phyloP scores from a whole-genome alignment of 164 flowering plant species.

The Chimonanthus praecox region DNA sequence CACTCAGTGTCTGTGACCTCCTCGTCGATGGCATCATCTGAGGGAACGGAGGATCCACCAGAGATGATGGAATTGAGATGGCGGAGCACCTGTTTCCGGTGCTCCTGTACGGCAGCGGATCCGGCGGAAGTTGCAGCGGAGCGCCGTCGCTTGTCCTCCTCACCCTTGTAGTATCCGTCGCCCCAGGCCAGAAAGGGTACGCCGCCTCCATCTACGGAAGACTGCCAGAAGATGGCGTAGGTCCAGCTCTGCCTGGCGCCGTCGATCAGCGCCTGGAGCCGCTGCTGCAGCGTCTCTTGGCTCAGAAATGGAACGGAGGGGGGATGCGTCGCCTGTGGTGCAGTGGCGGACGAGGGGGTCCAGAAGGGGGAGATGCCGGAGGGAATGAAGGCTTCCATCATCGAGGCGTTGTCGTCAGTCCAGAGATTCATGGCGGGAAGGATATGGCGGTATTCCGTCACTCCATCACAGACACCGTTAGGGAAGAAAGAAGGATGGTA shows the following conservation, averaged over 20 bases:
- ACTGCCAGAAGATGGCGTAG: constrained; percentile 94
- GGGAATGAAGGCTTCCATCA: constrained; percentile 77
- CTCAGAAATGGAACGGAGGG: constrained; percentile 24
- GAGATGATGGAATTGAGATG: constrained; percentile 77
- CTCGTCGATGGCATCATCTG: constrained; percentile 60
- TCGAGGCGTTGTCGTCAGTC: constrained; percentile 67
- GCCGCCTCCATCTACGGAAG: constrained; percentile 45
- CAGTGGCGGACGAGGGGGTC: constrained; percentile 29
- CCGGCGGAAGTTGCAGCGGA: constrained; percentile 18
- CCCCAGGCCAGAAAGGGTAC: constrained; percentile 66
- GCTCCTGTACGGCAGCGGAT: constrained; percentile 55
- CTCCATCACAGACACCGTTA: background rate
- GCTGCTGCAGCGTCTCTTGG: constrained; percentile 78
- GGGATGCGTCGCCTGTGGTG: background rate
- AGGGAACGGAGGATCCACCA: constrained; percentile 29
- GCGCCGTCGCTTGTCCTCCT: constrained; percentile 35
- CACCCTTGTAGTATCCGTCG: constrained; percentile 89
- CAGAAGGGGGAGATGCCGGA: constrained; percentile 52
- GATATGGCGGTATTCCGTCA: constrained; percentile 29
- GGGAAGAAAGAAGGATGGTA: background rate
- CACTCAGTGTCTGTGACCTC: constrained; percentile 96
- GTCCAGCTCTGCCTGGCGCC: constrained; percentile 74
- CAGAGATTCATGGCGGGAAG: constrained; percentile 56
- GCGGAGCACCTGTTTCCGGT: constrained; percentile 68
- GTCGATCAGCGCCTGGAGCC: constrained; percentile 71